Evolutionary conservation across 2,329 filamentous ascomycete genomes (phyloP), one percentile per base, ranked within the genome.

Genomic region (Fusarium verticillioides): DNA sequence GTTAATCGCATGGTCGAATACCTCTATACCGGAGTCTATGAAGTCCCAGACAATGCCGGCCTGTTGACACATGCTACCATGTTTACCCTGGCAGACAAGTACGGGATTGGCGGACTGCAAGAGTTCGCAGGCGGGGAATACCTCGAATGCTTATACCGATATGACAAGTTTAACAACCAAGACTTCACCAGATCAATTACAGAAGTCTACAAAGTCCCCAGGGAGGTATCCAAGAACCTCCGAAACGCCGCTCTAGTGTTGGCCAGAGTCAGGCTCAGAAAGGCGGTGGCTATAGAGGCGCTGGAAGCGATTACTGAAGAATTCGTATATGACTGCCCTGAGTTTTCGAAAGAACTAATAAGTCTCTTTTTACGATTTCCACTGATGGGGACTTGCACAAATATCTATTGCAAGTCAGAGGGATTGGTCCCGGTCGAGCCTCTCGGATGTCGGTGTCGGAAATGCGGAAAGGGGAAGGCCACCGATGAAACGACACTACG

Each of bases 161-260:
- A 36, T 16, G 2, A 36, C 34, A 16, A 36, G 5, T 36, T 36
- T 5, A 36, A 16, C 15, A 36, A 36, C 34, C 34, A 36, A 36
- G 32, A 60, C 21, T 60, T 60, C 1, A 13, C 26, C 3, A 15
- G 16, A 7, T 40, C 57, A 1, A 30, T 52, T 12, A 8, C 34
- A 1, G 1, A 40, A 1, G 23, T 52, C 5, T 52, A 40, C 12
- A 16, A 4, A 0, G 16, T 40, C 1, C 44, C 57, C 5, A 9
- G 11, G 9, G 43, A 40, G 0, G 32, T 16, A 0, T 52, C 57
- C 1, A 23, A 21, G 1, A 15, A 9, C 0, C 57, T 60, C 21
- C 11, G 43, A 12, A 12, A 3, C 1, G 21, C 21, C 1, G 26
- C 34, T 0, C 9, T 60, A 0, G 1, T 6, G 0, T 18, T 40